Conservation (phyloP, 2,329 filamentous ascomycete species). For the Exophiala xenobiotica region DNA sequence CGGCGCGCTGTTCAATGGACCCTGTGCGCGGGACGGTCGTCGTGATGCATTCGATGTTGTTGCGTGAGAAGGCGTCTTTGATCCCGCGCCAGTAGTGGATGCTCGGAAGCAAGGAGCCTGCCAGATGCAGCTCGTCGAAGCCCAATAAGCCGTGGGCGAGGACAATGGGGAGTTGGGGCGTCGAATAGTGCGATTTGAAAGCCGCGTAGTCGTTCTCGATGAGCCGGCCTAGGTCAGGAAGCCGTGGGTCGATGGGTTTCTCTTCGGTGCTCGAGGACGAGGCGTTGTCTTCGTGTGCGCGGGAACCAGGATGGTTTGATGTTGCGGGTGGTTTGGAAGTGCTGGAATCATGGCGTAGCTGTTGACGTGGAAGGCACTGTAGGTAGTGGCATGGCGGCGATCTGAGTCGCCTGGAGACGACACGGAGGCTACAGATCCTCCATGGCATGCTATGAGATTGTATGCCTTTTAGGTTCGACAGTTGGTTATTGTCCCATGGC, state of each 20-base stretch:
- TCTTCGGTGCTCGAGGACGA: slow-evolving; percentile 13
- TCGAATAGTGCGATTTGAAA: slow-evolving; percentile 59
- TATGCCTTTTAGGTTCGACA: neutral
- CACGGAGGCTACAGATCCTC: slow-evolving; percentile 15
- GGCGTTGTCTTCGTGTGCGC: neutral
- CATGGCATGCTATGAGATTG: slow-evolving; percentile 22
- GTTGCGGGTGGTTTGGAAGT: neutral
- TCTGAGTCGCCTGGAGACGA: neutral
- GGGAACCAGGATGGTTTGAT: neutral
- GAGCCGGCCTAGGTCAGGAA: slow-evolving; percentile 47
- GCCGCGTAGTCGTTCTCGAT: slow-evolving; percentile 63
- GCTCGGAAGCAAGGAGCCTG: slow-evolving; percentile 54
- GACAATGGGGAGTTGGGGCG: slow-evolving; percentile 58
- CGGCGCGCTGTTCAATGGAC: slow-evolving; percentile 59
- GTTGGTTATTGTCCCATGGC: neutral
- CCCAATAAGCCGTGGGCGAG: slow-evolving; percentile 65
- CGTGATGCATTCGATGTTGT: slow-evolving; percentile 61
- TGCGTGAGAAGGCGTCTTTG: slow-evolving; percentile 55
- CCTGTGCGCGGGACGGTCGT: slow-evolving; percentile 59
- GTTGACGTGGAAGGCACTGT: neutral
- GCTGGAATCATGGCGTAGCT: neutral
- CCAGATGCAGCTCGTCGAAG: slow-evolving; percentile 62
- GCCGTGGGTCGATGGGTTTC: slow-evolving; percentile 15
- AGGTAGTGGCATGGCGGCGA: neutral
- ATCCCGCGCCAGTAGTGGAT: slow-evolving; percentile 67